Evolutionary conservation across 768 basidiomycete species (phyloP).

Genomic region (Pleurotus ostreatus): DNA sequence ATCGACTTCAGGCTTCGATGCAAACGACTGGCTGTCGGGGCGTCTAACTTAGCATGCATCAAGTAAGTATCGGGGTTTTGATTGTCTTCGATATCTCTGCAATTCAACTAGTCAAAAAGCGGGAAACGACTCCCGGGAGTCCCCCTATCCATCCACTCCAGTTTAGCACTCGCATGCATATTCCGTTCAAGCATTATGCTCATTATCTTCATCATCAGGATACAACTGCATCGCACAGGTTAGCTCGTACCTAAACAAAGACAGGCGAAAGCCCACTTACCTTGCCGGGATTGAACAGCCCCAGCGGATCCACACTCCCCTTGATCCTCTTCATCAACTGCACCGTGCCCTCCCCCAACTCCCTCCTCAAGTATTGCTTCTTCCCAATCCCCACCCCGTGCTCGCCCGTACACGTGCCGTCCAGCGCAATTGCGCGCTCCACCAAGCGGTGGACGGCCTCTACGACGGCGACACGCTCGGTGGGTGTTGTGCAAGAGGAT

Average conservation of each 20-base stretch:
- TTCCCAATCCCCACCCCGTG: slow-evolving; percentile 90
- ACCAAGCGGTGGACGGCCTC: slow-evolving; percentile 60
- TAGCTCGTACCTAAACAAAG: too few species aligned
- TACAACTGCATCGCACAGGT: too few species aligned
- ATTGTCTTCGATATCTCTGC: too few species aligned
- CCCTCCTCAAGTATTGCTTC: slow-evolving; percentile 72
- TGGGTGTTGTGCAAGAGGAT: slow-evolving; percentile 55
- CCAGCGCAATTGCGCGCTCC: slow-evolving; percentile 60
- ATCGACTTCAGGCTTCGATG: not conserved
- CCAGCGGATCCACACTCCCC: slow-evolving; percentile 64
- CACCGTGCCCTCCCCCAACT: slow-evolving; percentile 81
- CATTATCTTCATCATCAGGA: too few species aligned
- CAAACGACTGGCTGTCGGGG: too few species aligned
- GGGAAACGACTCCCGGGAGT: too few species aligned
- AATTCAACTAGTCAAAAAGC: too few species aligned
- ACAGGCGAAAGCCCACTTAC: slow-evolving; percentile 22
- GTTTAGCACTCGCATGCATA: too few species aligned
- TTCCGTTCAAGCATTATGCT: too few species aligned
- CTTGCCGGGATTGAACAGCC: slow-evolving; percentile 85
- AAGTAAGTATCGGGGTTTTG: too few species aligned
- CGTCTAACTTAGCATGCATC: too few species aligned
- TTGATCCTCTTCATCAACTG: slow-evolving; percentile 84
- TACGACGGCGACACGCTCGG: slow-evolving; percentile 40
- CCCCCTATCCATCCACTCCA: too few species aligned
- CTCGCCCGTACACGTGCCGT: slow-evolving; percentile 83